Evolutionary conservation across 225 moss, liverwort and hornwort genomes (phyloP).

Genomic region (Thuidium tamariscinum): DNA sequence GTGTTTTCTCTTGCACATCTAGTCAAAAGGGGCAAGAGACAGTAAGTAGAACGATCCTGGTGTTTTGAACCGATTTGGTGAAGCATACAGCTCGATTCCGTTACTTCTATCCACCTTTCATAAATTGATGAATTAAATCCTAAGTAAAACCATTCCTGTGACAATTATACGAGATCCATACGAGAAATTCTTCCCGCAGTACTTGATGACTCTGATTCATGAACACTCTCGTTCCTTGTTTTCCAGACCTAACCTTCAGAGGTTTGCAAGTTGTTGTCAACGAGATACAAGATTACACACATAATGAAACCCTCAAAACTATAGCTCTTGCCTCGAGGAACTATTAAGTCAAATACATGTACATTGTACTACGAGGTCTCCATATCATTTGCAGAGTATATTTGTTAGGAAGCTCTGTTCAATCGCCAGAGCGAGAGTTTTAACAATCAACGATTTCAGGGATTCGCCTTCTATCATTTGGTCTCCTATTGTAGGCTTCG

Average conservation of each 20-base stretch:
- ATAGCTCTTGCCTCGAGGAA: not conserved
- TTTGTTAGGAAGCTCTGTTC: not conserved
- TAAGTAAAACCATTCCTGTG: not conserved
- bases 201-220: not conserved
- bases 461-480: not conserved
- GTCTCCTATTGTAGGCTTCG: not conserved
- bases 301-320: not conserved
- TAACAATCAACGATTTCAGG: not conserved
- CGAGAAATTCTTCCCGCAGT: not conserved
- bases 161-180: not conserved
- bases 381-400: not conserved
- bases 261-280: not conserved
- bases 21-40: not conserved
- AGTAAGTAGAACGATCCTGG: not conserved
- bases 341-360: not conserved
- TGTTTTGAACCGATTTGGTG: not conserved
- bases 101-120: not conserved
- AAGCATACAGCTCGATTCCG: not conserved
- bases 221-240: not conserved
- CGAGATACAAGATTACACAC: not conserved
- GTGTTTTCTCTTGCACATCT: slow-evolving; percentile 91
- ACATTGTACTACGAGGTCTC: not conserved
- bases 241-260: not conserved
- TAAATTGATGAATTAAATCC: not conserved
- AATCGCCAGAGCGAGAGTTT: not conserved